Evolutionary conservation across 306 rosid genomes (phyloP).

Genomic region (Cucumis melo): DNA sequence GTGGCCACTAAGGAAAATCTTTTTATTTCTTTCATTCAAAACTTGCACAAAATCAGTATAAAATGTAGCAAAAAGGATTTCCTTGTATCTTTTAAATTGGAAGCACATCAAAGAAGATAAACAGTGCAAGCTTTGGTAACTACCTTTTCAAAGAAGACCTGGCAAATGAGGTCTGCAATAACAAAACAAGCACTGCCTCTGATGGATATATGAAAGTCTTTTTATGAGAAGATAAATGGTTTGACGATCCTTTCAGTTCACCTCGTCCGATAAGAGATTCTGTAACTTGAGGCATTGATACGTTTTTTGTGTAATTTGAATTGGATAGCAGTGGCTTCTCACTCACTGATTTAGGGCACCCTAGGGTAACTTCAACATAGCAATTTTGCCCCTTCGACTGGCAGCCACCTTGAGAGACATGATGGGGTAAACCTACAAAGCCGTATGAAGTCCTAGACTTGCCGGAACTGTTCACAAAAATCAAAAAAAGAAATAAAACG

Average conservation of each 20-base stretch:
- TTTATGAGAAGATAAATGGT: slow-evolving; percentile 37
- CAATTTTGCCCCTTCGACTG: slow-evolving; percentile 75
- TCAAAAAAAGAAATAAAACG: slow-evolving; percentile 1
- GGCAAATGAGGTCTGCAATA: slow-evolving; percentile 62
- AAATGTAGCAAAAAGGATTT: not conserved
- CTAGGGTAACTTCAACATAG: slow-evolving; percentile 84
- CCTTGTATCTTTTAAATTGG: not conserved
- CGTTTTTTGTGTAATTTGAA: slow-evolving; percentile 28
- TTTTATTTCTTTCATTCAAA: not conserved
- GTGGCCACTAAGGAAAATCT: not conserved
- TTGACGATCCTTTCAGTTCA: slow-evolving; percentile 53
- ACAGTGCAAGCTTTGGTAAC: not conserved
- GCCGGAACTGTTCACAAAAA: slow-evolving; percentile 41
- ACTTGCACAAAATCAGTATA: not conserved
- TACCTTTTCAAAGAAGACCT: slow-evolving; percentile 86
- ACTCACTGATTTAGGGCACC: slow-evolving; percentile 50
- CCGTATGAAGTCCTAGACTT: slow-evolving; percentile 59
- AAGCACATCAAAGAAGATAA: not conserved
- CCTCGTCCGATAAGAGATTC: slow-evolving; percentile 53
- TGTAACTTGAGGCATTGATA: slow-evolving; percentile 33
- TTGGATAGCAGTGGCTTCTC: slow-evolving; percentile 36
- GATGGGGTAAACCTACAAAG: slow-evolving; percentile 66
- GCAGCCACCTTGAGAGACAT: slow-evolving; percentile 72
- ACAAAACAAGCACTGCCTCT: slow-evolving; percentile 82
- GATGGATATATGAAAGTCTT: slow-evolving; percentile 80